phyloP scores from a whole-genome alignment of 2,329 filamentous ascomycete genomes.

The Rhynchosporium graminicola region DNA sequence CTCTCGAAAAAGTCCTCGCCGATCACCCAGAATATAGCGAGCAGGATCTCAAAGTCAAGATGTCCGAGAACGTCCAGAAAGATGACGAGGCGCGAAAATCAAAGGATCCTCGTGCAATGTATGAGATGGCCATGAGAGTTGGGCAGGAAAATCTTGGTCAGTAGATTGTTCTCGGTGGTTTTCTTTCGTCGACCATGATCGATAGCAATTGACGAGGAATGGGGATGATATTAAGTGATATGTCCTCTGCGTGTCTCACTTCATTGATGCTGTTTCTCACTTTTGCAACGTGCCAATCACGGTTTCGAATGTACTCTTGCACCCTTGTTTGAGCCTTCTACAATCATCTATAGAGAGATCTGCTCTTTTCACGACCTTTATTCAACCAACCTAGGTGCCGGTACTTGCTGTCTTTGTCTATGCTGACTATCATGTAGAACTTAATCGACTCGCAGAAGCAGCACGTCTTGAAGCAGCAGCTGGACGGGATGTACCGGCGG shows the following conservation, averaged over 20 bases:
- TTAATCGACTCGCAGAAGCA: too few species aligned
- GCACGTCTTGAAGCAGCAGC: too few species aligned
- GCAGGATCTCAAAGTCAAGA: constrained; percentile 57
- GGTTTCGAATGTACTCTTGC: not conserved
- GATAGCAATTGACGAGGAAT: constrained; percentile 14
- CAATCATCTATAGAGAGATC: too few species aligned
- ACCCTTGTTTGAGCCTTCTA: too few species aligned
- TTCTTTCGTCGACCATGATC: not conserved
- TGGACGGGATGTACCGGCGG: too few species aligned
- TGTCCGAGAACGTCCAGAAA: constrained; percentile 55
- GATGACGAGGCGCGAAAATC: constrained; percentile 43
- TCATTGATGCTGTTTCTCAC: not conserved
- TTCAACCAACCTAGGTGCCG: too few species aligned
- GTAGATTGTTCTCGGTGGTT: constrained; percentile 12
- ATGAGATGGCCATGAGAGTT: not conserved
- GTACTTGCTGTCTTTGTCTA: too few species aligned
- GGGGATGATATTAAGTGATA: constrained; percentile 15
- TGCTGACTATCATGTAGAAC: too few species aligned
- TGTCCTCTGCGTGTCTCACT: not conserved
- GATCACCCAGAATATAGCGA: constrained; percentile 63
- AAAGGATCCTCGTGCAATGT: constrained; percentile 18
- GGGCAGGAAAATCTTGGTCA: constrained; percentile 6
- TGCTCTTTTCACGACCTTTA: too few species aligned
- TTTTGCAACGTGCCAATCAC: not conserved
- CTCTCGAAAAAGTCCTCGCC: constrained; percentile 54